A percentile compares a stretch with the other conserved stretches of the same genome.
Evolutionary conservation across 2,329 filamentous ascomycete genomes (phyloP).

Genomic region (Colletotrichum graminicola): DNA sequence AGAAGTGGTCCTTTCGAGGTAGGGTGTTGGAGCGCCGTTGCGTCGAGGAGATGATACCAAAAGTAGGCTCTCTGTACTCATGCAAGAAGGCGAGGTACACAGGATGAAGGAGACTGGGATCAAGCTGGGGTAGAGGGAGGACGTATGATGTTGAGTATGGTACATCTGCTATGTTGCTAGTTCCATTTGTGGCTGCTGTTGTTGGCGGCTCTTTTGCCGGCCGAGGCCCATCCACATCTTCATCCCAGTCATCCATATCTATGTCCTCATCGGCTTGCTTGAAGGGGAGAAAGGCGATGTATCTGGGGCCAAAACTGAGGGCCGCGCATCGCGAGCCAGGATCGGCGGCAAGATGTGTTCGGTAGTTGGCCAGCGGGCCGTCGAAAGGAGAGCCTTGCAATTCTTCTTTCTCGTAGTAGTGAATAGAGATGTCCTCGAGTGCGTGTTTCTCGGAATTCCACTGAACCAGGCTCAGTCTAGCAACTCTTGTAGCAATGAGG

Average conservation of each 20-base stretch:
- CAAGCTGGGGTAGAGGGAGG: slow-evolving; percentile 87
- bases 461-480: slow-evolving; percentile 91
- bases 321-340: slow-evolving; percentile 93
- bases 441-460: slow-evolving; percentile 88
- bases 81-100: slow-evolving; percentile 93
- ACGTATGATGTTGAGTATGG: slow-evolving; percentile 95
- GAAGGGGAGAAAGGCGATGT: slow-evolving; percentile 94
- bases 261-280: slow-evolving; percentile 87
- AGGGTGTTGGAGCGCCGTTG: slow-evolving; percentile 80
- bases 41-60: slow-evolving; percentile 90
- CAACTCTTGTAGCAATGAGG: slow-evolving; percentile 87
- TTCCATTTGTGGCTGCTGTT: slow-evolving; percentile 51
- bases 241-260: slow-evolving; percentile 91
- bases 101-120: slow-evolving; percentile 87
- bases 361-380: slow-evolving; percentile 78
- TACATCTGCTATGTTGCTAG: slow-evolving; percentile 62
- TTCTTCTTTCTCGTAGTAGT: slow-evolving; percentile 98
- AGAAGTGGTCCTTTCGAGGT: slow-evolving; percentile 85
- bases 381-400: slow-evolving; percentile 86
- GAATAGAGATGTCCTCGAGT: slow-evolving; percentile 91
- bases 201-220: slow-evolving; percentile 60
- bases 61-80: slow-evolving; percentile 97
- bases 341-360: slow-evolving; percentile 88
- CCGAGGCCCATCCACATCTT: slow-evolving; percentile 79
- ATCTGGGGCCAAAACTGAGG: slow-evolving; percentile 89